Base-by-base conservation (phyloP, 78 protist species). In the Ministeria vibrans region DNA sequence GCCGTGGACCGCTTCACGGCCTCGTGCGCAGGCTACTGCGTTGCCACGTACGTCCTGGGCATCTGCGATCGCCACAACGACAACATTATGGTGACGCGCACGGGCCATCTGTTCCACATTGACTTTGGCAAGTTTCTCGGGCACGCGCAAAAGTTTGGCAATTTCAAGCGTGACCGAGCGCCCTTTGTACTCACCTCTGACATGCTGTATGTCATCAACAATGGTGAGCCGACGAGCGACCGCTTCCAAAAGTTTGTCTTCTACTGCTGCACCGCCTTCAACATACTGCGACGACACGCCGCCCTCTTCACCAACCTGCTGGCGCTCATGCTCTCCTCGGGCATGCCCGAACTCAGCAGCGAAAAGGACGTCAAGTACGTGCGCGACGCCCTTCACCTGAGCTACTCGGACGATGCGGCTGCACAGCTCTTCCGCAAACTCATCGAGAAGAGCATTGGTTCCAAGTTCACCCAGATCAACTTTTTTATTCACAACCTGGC, bases 171-270 rank as follows among this genome's bases (percentile, higher is more conserved):
- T 15, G 99, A 97, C 78, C 74, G 93, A 27, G 88, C 98, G 1
- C 99, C 99, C 1, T 97, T 97, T 77, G 95, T 97, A 25, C 87
- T 95, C 61, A 95, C 97, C 39, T 77, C 91, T 13, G 90, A 64
- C 49, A 71, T 81, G 18, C 84, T 75, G 11, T 36, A 45, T 49
- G 91, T 86, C 70, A 79, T 85, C 34, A 70, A 70, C 59, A 59
- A n/a, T 23, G 93, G 93, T 44, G 92, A 85, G 30, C n/a, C 32
- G 30, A 44, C 36, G 55, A 71, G 88, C 23, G 68, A 62, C 39
- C 77, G 85, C 42, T 94, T 82, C 61, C 36, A 62, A 20, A 36
- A 30, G 42, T 92, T 93, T 78, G 88, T 74, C 44, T 89, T 82
- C 28, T 66, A 87, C 30, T 82, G 90, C 77, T 79, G 94, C 75